phyloP scores from a whole-genome alignment of 2,329 filamentous ascomycete species.

The Aspergillus spinulosporus region DNA sequence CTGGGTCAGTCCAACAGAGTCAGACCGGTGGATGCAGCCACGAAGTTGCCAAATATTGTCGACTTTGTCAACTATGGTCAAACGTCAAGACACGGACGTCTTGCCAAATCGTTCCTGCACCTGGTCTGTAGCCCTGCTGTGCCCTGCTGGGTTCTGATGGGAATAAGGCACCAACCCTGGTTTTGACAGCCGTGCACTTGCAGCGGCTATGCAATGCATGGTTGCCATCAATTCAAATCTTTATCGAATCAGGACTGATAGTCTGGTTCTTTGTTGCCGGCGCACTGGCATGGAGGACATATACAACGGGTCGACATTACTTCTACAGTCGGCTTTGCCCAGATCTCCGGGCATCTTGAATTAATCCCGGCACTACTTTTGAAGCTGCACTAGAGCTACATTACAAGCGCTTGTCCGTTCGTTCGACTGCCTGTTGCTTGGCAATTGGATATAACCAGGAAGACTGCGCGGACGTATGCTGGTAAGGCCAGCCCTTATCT shows the following conservation, averaged over 20 bases:
- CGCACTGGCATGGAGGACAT: not conserved
- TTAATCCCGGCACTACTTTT: not conserved
- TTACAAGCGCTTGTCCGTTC: not conserved
- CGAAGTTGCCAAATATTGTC: not conserved
- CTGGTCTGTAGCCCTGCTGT: not conserved
- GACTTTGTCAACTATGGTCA: no score
- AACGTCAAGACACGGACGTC: not conserved
- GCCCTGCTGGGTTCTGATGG: conserved; percentile 2
- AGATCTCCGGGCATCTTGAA: not conserved
- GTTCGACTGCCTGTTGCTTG: not conserved
- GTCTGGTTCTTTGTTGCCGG: not conserved
- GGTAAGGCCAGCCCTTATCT: no score
- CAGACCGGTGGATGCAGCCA: not conserved
- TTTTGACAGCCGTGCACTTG: not conserved
- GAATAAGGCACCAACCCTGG: not conserved
- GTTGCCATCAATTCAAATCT: not conserved
- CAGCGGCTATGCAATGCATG: not conserved
- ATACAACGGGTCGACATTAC: not conserved
- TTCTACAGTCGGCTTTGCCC: not conserved
- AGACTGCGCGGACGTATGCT: not conserved
- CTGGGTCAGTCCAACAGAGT: not conserved
- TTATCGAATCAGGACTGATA: not conserved
- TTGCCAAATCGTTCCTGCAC: not conserved
- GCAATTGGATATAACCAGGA: not conserved
- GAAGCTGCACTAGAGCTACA: not conserved